Percentiles rank a stretch among this genome's conserved stretches.
Evolutionary conservation across 495 filamentous ascomycete genomes (phyloP).

Genomic region (Daldinia loculata): DNA sequence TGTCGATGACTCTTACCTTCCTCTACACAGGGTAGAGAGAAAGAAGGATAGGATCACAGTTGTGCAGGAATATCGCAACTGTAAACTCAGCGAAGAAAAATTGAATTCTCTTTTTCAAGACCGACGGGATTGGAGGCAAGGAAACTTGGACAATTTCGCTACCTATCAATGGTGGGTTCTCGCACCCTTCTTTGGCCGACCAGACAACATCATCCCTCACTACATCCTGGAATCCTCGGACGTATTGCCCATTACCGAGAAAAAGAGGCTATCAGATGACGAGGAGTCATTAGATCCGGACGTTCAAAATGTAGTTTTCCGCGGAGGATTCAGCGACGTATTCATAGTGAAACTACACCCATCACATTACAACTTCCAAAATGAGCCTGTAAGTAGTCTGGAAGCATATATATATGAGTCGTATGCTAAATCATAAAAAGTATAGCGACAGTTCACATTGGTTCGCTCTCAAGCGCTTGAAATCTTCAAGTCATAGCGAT

Average conservation of each 20-base stretch:
- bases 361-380: conserved; percentile 5
- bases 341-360: conserved; percentile 20
- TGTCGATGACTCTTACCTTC: conserved; percentile 25
- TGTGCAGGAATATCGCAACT: too few relatives aligned
- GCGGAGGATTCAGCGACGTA: conserved; percentile 26
- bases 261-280: too few relatives aligned
- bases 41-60: too few relatives aligned
- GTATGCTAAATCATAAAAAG: neutral
- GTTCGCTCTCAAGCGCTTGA: conserved; percentile 26
- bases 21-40: conserved; percentile 11
- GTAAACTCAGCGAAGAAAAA: accelerated
- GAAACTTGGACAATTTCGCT: neutral
- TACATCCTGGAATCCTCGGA: conserved; percentile 18
- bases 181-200: conserved; percentile 15
- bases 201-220: conserved; percentile 2
- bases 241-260: conserved; percentile 11
- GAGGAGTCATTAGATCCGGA: conserved; percentile 12
- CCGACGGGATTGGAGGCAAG: neutral
- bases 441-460: conserved; percentile 9
- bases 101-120: conserved; percentile 6
- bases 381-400: conserved; percentile 16
- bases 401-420: too few relatives aligned
- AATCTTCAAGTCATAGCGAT: conserved; percentile 1
- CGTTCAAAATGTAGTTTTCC: neutral
- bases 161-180: conserved; percentile 23